A percentile compares a stretch with the other conserved stretches of the same genome.
Evolutionary conservation across 2,329 filamentous ascomycete species (phyloP).

Genomic region (Claviceps humidiphila): DNA sequence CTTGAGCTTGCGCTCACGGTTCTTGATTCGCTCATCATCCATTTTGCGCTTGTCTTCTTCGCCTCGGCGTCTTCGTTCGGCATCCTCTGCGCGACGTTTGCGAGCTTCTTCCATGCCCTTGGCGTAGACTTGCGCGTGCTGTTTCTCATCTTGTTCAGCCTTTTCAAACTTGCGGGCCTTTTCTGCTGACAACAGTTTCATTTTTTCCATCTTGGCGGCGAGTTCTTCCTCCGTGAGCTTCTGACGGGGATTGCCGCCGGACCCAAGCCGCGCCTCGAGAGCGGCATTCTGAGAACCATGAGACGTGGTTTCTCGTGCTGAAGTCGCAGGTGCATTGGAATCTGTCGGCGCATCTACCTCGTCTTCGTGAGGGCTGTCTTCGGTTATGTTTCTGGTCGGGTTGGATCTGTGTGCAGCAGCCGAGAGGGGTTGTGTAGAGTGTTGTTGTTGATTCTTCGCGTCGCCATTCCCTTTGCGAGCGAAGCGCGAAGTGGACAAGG

Average conservation of each 20-base stretch:
- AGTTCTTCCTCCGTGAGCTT: constrained; percentile 48
- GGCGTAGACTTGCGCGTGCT: constrained; percentile 40
- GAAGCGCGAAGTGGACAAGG: constrained; percentile 7
- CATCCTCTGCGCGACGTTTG: constrained; percentile 37
- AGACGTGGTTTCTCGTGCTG: constrained; percentile 10
- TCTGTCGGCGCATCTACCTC: constrained; percentile 11
- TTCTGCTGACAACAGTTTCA: constrained; percentile 44
- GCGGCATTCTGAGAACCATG: constrained; percentile 16
- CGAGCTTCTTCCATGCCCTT: constrained; percentile 43
- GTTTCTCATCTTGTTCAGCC: constrained; percentile 42
- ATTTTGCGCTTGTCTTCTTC: constrained; percentile 39
- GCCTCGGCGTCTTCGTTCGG: constrained; percentile 34
- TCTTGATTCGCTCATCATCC: constrained; percentile 47
- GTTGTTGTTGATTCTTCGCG: neutral
- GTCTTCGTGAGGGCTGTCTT: neutral
- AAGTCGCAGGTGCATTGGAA: constrained; percentile 18
- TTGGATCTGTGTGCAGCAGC: neutral
- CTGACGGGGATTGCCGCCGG: constrained; percentile 44
- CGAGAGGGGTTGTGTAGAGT: constrained; percentile 6
- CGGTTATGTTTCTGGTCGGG: neutral
- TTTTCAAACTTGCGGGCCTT: constrained; percentile 46
- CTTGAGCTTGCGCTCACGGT: constrained; percentile 47
- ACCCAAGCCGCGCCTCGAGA: constrained; percentile 31
- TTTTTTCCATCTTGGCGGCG: constrained; percentile 45
- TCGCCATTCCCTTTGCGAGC: constrained; percentile 8